Percentiles rank a stretch among this genome's conserved stretches.
Conservation (phyloP, 176 grass and related monocot genomes). For the Alloteropsis semialata region DNA sequence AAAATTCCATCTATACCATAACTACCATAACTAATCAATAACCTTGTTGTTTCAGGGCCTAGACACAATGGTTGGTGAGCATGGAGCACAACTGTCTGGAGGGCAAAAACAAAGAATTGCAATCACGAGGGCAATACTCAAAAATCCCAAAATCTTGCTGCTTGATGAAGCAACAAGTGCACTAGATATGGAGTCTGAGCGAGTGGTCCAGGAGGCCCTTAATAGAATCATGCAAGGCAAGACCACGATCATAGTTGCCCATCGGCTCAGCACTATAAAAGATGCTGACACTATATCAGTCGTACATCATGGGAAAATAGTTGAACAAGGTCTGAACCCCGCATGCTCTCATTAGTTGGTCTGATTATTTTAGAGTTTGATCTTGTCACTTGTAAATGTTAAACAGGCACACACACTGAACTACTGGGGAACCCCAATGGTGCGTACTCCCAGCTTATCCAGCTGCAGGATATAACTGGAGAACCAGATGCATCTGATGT, state of each 20-base stretch:
- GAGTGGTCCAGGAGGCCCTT: constrained; percentile 49
- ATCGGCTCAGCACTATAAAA: constrained; percentile 46
- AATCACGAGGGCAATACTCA: constrained; percentile 37
- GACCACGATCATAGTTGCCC: constrained; percentile 49
- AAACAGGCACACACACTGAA: constrained; percentile 9
- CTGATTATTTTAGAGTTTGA: not conserved
- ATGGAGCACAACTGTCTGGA: constrained; percentile 47
- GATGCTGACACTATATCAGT: constrained; percentile 44
- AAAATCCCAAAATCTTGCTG: constrained; percentile 55
- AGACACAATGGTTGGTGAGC: constrained; percentile 46
- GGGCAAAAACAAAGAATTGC: constrained; percentile 56
- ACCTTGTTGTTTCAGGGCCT: constrained; percentile 20
- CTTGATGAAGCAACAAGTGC: constrained; percentile 57
- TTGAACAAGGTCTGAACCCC: constrained; percentile 38
- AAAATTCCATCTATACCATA: not conserved
- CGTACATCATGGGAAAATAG: constrained; percentile 24
- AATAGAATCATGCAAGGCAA: constrained; percentile 39
- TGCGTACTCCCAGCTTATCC: constrained; percentile 19
- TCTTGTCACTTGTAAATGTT: not conserved
- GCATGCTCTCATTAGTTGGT: not conserved
- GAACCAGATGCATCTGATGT: not conserved
- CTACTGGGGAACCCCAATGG: constrained; percentile 3
- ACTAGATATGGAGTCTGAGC: constrained; percentile 50
- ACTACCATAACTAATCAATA: not conserved
- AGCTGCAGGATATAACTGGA: constrained; percentile 10